Conservation (phyloP, 768 basidiomycete genomes). For the Lepiota subincarnata region DNA sequence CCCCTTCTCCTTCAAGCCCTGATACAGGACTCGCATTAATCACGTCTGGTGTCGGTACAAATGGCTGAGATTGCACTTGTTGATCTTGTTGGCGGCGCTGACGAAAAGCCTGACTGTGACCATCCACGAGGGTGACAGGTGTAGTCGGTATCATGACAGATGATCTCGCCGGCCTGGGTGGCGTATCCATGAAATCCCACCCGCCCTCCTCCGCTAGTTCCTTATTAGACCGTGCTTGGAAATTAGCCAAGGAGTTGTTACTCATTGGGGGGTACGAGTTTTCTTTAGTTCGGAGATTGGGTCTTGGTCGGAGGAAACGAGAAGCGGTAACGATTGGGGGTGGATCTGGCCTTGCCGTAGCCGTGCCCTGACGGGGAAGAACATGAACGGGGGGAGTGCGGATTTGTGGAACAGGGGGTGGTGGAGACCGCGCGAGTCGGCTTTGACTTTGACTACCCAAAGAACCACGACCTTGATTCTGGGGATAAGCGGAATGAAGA, state of each 20-base stretch:
- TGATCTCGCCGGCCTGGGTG: neutral
- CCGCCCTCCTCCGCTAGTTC: constrained; percentile 1
- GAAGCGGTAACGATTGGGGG: neutral
- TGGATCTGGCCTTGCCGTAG: too few relatives aligned
- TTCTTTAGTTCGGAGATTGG: constrained; percentile 2
- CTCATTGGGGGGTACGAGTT: neutral
- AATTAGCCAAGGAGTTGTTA: neutral
- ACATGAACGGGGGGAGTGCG: neutral
- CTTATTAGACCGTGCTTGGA: constrained; percentile 3
- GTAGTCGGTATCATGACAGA: neutral
- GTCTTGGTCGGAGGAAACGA: neutral
- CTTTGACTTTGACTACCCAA: neutral
- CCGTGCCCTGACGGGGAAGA: neutral
- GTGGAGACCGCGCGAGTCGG: neutral
- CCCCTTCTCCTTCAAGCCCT: neutral
- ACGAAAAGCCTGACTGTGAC: too few relatives aligned
- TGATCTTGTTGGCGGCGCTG: neutral
- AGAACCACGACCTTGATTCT: neutral
- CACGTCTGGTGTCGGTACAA: too few relatives aligned
- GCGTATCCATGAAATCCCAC: constrained; percentile 2
- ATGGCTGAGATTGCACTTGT: too few relatives aligned
- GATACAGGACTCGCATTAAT: too few relatives aligned
- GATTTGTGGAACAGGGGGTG: neutral
- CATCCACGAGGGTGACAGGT: neutral
- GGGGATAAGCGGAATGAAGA: neutral